phyloP scores from a whole-genome alignment of 352 stramenopile genomes.

The Phytophthora sojae region DNA sequence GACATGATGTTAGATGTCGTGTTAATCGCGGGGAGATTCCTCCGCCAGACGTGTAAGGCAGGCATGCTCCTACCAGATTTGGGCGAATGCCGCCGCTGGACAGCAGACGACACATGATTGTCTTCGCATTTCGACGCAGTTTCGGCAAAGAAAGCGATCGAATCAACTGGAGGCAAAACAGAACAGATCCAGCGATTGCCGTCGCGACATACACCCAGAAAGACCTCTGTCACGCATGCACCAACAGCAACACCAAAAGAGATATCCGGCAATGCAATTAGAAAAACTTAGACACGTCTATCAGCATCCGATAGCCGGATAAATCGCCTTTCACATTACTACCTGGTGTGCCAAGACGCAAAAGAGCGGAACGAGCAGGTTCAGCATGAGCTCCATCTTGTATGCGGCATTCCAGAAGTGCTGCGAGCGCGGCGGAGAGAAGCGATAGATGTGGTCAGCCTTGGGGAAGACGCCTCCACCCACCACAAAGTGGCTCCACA shows the following conservation, averaged over 20 bases:
- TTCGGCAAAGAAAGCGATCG: slow-evolving; percentile 80
- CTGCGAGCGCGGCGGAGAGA: slow-evolving; percentile 70
- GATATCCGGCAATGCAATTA: slow-evolving; percentile 22
- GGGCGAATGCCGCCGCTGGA: slow-evolving; percentile 66
- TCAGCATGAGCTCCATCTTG: slow-evolving; percentile 84
- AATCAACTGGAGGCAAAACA: slow-evolving; percentile 72
- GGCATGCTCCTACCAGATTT: slow-evolving; percentile 45
- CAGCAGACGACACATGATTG: slow-evolving; percentile 79
- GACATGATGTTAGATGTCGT: background rate
- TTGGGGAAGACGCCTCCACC: slow-evolving; percentile 76
- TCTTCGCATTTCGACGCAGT: slow-evolving; percentile 68
- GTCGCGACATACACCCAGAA: slow-evolving; percentile 84
- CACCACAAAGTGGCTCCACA: slow-evolving; percentile 83
- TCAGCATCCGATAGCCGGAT: background rate
- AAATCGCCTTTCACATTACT: slow-evolving; percentile 29
- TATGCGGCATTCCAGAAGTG: slow-evolving; percentile 86
- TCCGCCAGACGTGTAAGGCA: background rate
- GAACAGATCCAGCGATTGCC: slow-evolving; percentile 58
- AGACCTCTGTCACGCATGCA: slow-evolving; percentile 50
- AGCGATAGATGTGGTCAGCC: slow-evolving; percentile 82
- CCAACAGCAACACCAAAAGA: slow-evolving; percentile 2
- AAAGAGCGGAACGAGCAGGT: slow-evolving; percentile 79
- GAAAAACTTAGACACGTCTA: slow-evolving; percentile 12
- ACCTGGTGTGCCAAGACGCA: slow-evolving; percentile 85
- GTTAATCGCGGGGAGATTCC: background rate